These are phyloP conservation scores for Alternaria tenuissima DNA, from an alignment of 2,329 filamentous ascomycete genomes.

Conservation along the genomic window DNA sequence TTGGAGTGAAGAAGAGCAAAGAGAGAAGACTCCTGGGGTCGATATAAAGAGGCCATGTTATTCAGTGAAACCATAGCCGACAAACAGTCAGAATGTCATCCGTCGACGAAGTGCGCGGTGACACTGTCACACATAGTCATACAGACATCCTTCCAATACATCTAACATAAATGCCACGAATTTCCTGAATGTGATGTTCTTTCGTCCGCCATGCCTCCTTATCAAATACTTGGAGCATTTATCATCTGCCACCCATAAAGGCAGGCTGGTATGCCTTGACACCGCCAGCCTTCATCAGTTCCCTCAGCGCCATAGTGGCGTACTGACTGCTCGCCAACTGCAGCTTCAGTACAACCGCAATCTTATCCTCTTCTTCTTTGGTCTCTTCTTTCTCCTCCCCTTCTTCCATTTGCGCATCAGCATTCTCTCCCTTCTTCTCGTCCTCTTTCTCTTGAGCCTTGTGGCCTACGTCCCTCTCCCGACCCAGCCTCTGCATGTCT, in stretches of 20 bases:
- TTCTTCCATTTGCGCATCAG: conserved; percentile 24
- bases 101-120: not conserved
- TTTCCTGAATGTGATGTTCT: too few relatives aligned
- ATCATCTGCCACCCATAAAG: conserved; percentile 60
- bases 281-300: conserved; percentile 75
- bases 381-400: conserved; percentile 30
- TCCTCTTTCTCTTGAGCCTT: conserved; percentile 38
- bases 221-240: not conserved
- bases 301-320: conserved; percentile 82
- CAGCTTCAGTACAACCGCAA: conserved; percentile 76
- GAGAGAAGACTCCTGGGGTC: not conserved
- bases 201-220: not conserved
- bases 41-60: not conserved
- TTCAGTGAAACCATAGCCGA: not conserved
- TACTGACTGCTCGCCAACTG: conserved; percentile 82
- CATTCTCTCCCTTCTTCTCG: conserved; percentile 20
- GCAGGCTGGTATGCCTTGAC: conserved; percentile 69
- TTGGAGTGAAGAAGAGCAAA: not conserved
- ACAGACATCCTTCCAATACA: not conserved
- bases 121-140: not conserved
- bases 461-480: conserved; percentile 57
- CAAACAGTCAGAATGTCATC: not conserved
- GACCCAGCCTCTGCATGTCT: conserved; percentile 74
- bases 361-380: conserved; percentile 54
- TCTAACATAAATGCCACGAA: too few relatives aligned